Evolutionary conservation across 352 stramenopile genomes (phyloP).

Genomic region (Blastocystis sp.): DNA sequence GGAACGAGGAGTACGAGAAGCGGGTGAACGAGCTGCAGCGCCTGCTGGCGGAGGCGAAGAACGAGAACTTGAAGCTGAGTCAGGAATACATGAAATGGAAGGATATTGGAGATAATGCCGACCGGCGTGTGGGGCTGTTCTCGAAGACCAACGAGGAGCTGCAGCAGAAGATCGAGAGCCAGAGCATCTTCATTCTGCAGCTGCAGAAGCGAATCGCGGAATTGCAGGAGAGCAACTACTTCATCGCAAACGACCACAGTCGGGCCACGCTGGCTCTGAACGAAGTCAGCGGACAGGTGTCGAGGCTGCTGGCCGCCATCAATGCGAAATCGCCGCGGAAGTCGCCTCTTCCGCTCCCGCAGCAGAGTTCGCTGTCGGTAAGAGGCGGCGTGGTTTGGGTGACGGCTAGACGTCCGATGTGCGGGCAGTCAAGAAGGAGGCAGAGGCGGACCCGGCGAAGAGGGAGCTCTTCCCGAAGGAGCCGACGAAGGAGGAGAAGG

Average conservation of each 20-base stretch:
- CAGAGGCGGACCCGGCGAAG: not conserved
- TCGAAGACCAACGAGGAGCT: slow-evolving; percentile 16
- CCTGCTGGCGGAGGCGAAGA: slow-evolving; percentile 18
- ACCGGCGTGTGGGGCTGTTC: slow-evolving; percentile 19
- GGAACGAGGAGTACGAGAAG: slow-evolving; percentile 5
- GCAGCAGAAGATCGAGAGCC: slow-evolving; percentile 27
- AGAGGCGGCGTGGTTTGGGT: not conserved
- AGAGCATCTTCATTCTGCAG: slow-evolving; percentile 36
- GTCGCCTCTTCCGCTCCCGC: not conserved
- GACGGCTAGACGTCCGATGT: too few relatives aligned
- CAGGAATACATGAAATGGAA: slow-evolving; percentile 59
- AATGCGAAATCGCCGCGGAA: slow-evolving; percentile 36
- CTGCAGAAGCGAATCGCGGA: slow-evolving; percentile 53
- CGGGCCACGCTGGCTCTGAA: slow-evolving; percentile 36
- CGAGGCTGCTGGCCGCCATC: slow-evolving; percentile 14
- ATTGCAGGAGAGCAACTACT: slow-evolving; percentile 39
- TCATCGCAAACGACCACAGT: slow-evolving; percentile 23
- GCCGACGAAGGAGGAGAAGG: slow-evolving; percentile 32
- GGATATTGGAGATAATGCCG: slow-evolving; percentile 17
- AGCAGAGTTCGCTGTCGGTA: not conserved
- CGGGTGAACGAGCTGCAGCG: slow-evolving; percentile 44
- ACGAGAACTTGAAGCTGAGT: slow-evolving; percentile 42
- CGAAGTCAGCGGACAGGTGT: slow-evolving; percentile 46
- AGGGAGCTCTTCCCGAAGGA: slow-evolving; percentile 3
- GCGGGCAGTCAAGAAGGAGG: too few relatives aligned